phyloP scores from a whole-genome alignment of 805 yeast species.

The Lipomyces oligophaga region DNA sequence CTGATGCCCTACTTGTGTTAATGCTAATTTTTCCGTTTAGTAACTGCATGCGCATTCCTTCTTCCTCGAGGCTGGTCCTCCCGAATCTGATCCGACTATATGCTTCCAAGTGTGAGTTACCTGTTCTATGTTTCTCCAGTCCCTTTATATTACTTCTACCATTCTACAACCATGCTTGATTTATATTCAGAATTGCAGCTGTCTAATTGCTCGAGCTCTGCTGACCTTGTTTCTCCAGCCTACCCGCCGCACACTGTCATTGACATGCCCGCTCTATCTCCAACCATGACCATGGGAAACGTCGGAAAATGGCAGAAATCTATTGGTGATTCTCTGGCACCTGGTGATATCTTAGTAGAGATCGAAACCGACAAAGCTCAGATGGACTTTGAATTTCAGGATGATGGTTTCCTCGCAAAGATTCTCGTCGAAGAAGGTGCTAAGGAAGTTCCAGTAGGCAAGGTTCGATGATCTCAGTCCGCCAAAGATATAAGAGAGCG shows the following conservation, averaged over 20 bases:
- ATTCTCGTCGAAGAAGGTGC: constrained; percentile 78
- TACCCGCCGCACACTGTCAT: constrained; percentile 85
- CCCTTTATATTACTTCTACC: neutral
- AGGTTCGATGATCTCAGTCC: constrained; percentile 31
- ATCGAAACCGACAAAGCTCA: constrained; percentile 97
- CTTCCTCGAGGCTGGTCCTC: constrained; percentile 29
- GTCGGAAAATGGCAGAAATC: constrained; percentile 85
- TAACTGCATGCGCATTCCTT: constrained; percentile 13
- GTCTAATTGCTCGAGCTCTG: neutral
- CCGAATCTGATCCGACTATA: constrained; percentile 36
- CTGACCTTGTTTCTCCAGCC: constrained; percentile 4
- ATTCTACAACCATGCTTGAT: no score
- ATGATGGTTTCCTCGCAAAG: constrained; percentile 89
- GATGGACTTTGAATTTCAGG: constrained; percentile 98
- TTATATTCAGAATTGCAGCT: neutral
- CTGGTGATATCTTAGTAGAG: constrained; percentile 95
- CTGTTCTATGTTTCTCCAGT: neutral
- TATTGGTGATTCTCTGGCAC: constrained; percentile 80
- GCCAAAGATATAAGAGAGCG: neutral
- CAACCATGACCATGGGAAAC: constrained; percentile 97
- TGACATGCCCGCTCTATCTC: constrained; percentile 98
- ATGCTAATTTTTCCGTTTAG: neutral
- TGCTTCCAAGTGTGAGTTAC: constrained; percentile 38
- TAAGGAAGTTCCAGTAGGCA: constrained; percentile 87
- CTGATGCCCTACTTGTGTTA: neutral